phyloP scores from a whole-genome alignment of 2,329 filamentous ascomycete species.

The Tolypocladium pustulatum region DNA sequence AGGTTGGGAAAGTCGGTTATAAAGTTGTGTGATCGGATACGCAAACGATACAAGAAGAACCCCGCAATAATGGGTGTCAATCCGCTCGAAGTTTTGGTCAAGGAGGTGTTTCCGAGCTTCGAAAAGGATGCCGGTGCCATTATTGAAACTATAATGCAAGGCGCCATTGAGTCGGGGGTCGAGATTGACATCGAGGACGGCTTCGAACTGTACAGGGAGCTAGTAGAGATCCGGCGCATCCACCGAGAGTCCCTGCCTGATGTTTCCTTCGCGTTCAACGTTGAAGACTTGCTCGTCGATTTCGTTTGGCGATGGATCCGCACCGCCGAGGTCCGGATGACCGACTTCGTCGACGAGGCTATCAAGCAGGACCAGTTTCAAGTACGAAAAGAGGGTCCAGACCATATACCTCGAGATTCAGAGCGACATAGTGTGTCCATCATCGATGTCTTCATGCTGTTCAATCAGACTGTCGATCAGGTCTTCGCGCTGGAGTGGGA shows the following conservation, averaged over 20 bases:
- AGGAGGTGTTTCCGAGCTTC: constrained; percentile 79
- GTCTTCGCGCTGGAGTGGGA: constrained; percentile 83
- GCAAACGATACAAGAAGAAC: constrained; percentile 83
- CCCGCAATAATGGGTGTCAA: constrained; percentile 74
- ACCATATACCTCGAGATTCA: constrained; percentile 59
- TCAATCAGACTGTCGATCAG: constrained; percentile 85
- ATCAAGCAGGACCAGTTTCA: constrained; percentile 84
- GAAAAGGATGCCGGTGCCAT: constrained; percentile 83
- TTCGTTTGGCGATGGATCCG: constrained; percentile 97
- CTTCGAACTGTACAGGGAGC: constrained; percentile 83
- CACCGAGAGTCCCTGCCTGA: constrained; percentile 65
- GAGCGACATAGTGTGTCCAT: constrained; percentile 88
- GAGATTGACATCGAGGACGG: constrained; percentile 86
- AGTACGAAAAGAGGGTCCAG: constrained; percentile 55
- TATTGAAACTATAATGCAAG: constrained; percentile 67
- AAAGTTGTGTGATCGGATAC: constrained; percentile 76
- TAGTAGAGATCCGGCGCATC: constrained; percentile 74
- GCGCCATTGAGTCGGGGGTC: constrained; percentile 55
- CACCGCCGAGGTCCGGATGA: constrained; percentile 67
- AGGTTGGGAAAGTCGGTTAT: constrained; percentile 78
- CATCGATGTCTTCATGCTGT: constrained; percentile 86
- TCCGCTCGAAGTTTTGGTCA: constrained; percentile 59
- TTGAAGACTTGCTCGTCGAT: constrained; percentile 75
- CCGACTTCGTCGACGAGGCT: constrained; percentile 78
- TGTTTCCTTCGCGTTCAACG: constrained; percentile 71